These are phyloP conservation scores for Setaria viridis DNA, from an alignment of 202 grass and related monocot species.

Conservation along the genomic window DNA sequence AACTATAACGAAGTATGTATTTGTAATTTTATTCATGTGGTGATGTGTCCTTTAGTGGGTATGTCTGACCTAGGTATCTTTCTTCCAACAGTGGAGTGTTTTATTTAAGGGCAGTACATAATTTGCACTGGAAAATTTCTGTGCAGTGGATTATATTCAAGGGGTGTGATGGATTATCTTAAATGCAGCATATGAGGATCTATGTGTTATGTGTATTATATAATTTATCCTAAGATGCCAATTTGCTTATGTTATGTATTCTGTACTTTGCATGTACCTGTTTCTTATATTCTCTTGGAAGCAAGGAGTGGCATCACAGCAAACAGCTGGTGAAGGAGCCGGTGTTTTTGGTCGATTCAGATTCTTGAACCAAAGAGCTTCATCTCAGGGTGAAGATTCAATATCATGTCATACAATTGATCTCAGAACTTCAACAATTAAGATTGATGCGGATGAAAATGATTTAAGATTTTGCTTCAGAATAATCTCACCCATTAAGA, in stretches of 20 bases:
- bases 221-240: slow-evolving; percentile 10
- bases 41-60: neutral
- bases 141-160: slow-evolving; percentile 23
- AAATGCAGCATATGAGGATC: slow-evolving; percentile 6
- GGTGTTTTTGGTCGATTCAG: slow-evolving; percentile 82
- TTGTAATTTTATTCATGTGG: neutral
- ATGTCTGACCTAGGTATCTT: slow-evolving; percentile 10
- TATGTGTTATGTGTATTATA: neutral
- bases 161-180: slow-evolving; percentile 35
- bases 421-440: slow-evolving; percentile 96
- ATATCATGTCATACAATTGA: slow-evolving; percentile 78
- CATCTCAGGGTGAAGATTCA: slow-evolving; percentile 64
- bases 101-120: slow-evolving; percentile 26
- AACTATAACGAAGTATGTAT: slow-evolving; percentile 10
- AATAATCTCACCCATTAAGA: slow-evolving; percentile 90
- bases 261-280: slow-evolving; percentile 23
- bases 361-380: slow-evolving; percentile 64
- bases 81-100: neutral
- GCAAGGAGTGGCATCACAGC: slow-evolving; percentile 74
- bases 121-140: slow-evolving; percentile 10
- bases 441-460: slow-evolving; percentile 84
- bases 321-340: slow-evolving; percentile 68
- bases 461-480: slow-evolving; percentile 97
- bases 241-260: slow-evolving; percentile 16
- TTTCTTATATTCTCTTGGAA: slow-evolving; percentile 62